Base-by-base conservation (phyloP, 805 yeast genomes). In the Starmerella bombi region DNA sequence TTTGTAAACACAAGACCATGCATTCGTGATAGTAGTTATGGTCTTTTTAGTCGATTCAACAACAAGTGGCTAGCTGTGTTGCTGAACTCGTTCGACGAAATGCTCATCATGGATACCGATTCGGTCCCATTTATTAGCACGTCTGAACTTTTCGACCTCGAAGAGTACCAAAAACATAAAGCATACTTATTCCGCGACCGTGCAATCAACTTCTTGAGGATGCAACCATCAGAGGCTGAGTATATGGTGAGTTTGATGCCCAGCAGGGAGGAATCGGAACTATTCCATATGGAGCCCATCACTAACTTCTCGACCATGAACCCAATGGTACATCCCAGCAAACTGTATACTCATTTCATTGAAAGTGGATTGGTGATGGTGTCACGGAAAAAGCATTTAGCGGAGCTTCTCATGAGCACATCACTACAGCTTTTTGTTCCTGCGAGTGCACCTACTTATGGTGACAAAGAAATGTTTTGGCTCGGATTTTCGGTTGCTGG, bases 401-500 rank as follows among this genome's bases (percentile, higher is more conserved):
- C 35, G 3, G 45, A 41, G 4, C 25, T 38, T 4, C 12, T 42
- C 14, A 23, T 37, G 16, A 36, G 28, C 5, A 3, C 30, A 2
- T 10, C 30, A n/a, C 19, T 42, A 17, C 42, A 38, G 7, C 3
- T 38, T 3, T 20, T 25, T 17, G 9, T 14, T 3, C 16, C 9
- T 12, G 36, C 40, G 14, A 21, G 33, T n/a, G 31, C 8, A 20
- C 25, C 34, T 14, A 6, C 25, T 4, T 29, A 23, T 20, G 45
- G 45, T 3, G 34, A 40, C 33, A 42, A 42, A 16, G 45, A 42
- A 31, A 27, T 42, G 20, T 30, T 42, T 19, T 37, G 42, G 45
- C 16, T 34, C 3, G 42, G 38, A n/a, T 38, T 38, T n/a, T 19
- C 17, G 3, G 30, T 30, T 5, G 25, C 39, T 10, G 45, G 42